Base-by-base conservation (phyloP, 2,329 filamentous ascomycete species). In the Ceratocystis colombiana region DNA sequence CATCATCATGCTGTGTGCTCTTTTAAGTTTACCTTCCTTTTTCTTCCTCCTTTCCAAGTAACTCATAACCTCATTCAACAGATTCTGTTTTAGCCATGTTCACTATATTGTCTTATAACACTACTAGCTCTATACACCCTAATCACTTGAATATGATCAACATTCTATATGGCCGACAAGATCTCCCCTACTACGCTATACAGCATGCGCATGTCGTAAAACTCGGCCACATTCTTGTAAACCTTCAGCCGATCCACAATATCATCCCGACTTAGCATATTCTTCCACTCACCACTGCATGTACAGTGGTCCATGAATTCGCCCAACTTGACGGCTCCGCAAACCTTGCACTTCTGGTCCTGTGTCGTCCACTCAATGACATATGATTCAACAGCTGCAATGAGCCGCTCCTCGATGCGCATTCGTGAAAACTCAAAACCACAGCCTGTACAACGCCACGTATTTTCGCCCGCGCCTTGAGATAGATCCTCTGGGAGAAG, bases 251-350 rank as follows among this genome's bases (percentile, higher is more conserved):
- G 82, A 73, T 79, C 83, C 72, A 83, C 76, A 30, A 93, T 77
- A 33, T 88, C 88, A 37, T 82, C 84, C 69, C 82, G 80, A 70
- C 86, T 82, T 68, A 92, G 80, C 22, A 85, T 89, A 70, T 84
- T 84, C 20, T 80, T 82, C 94, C 94, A 99, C 68, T 83, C 82
- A 2, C 94, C 94, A 68, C 89, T 90, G 78, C 94, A 99, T 10
- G 87, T 88, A 76, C 95, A 99, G 75, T 97, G 92, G 75, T 96
- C 93, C 86, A 94, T 91, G 71, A 97, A 95, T 72, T 96, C 93
- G 74, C 96, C 97, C 50, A 89, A 81, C 73, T 90, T 80, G 48
- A 96, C 76, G 71, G 90, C 90, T 41, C 82, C 84, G 74, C 86
- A 88, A 68, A 82, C 80, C 37, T 72, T 73, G 70, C 94, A 99